Evolutionary conservation across 352 stramenopile species (phyloP).

Genomic region (Pythium brachiatum): DNA sequence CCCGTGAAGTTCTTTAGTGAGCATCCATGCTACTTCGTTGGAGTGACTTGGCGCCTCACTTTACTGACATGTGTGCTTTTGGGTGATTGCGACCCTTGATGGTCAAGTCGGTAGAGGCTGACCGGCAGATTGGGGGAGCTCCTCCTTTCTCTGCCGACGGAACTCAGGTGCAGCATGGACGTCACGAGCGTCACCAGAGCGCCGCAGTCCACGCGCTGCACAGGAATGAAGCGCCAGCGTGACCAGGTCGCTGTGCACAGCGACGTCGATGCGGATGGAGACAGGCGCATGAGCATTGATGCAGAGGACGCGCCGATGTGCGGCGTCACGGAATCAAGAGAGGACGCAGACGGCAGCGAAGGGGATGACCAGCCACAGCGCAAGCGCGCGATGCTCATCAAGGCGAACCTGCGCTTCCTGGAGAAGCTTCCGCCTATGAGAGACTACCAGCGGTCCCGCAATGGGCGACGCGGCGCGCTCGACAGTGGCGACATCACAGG

Average conservation of each 20-base stretch:
- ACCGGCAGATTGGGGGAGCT: background rate
- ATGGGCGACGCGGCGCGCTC: slow-evolving; percentile 58
- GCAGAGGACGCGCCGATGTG: slow-evolving; percentile 6
- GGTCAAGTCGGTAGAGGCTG: slow-evolving; percentile 6
- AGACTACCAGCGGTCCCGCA: slow-evolving; percentile 58
- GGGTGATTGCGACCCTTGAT: slow-evolving; percentile 26
- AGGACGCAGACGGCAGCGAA: slow-evolving; percentile 13
- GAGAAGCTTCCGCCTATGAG: slow-evolving; percentile 61
- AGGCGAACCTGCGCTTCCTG: slow-evolving; percentile 57
- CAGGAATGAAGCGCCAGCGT: slow-evolving; percentile 25
- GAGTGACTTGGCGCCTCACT: background rate
- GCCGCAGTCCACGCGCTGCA: background rate
- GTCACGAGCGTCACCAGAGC: no score
- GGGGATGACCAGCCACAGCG: slow-evolving; percentile 18
- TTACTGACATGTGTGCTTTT: slow-evolving; percentile 18
- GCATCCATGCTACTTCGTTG: background rate
- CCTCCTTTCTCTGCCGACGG: background rate
- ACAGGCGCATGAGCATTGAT: slow-evolving; percentile 15
- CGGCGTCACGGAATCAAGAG: background rate
- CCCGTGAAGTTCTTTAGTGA: background rate
- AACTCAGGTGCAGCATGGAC: background rate
- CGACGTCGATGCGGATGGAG: slow-evolving; percentile 15
- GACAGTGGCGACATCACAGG: slow-evolving; percentile 44
- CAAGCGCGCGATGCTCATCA: slow-evolving; percentile 59
- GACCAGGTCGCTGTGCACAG: slow-evolving; percentile 3